Evolutionary conservation across 179 eudicot species (phyloP), one percentile per base, ranked within the genome.

Genomic region (Spinacia oleracea): DNA sequence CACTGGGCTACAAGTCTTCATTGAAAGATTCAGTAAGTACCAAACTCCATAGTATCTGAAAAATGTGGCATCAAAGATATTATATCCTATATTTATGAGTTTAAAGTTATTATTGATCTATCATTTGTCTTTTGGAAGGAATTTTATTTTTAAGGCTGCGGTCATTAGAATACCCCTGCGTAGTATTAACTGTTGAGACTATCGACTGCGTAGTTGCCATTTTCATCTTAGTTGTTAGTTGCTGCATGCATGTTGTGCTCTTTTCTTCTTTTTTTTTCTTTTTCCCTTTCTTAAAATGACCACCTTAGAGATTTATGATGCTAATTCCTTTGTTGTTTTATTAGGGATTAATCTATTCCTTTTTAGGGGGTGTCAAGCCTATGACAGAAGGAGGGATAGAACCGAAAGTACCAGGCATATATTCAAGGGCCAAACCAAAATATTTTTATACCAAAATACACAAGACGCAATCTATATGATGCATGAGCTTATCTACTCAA

Each of bases 1-100:
- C 74, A 40, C 27, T 64, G 18, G 40, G 65, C 55, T 38, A 71
- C 51, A 40, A 35, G 45, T 63, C 71, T 18, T 9, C 50, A 23
- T 32, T 34, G 34, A 35, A 75, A 45, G 60, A 69, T 65, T 65
- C 65, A 58, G 73, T 79, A 25, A 73, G 82, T 45, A 65, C 14
- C 50, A 62, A 46, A n/a, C n/a, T n/a, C n/a, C n/a, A n/a, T n/a
- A 32, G n/a, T 78, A 4, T 4, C 29, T 69, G 68, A 40, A 1
- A 23, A n/a, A 27, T 62, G 58, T 18, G 58, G 58, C 23, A 53
- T 53, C 25, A 53, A 53, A 53, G 9, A 53, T 20, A 6, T 53
- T 53, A 16, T 15, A 20, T 20, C 23, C 5, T 53, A 18, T 15
- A 18, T 16, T 23, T 48, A n/a, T 62, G 53, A 60, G 25, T 25